Evolutionary conservation across 352 stramenopile species (phyloP).

Genomic region (Phytophthora pseudosyringae): DNA sequence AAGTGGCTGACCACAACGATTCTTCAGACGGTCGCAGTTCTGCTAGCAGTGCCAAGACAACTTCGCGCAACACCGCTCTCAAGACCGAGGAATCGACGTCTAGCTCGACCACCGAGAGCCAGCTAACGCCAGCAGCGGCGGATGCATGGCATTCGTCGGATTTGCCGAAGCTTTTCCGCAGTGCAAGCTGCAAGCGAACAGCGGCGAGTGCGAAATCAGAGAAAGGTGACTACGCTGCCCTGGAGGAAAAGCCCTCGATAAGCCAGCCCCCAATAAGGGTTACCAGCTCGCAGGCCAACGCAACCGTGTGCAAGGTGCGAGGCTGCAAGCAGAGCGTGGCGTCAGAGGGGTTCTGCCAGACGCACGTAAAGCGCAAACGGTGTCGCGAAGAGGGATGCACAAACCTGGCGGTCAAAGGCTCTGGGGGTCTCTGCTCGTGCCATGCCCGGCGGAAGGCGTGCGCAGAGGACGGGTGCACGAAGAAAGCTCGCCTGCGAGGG

Average conservation of each 20-base stretch:
- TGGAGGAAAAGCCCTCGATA: background rate
- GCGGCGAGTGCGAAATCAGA: slow-evolving; percentile 1
- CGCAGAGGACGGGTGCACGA: slow-evolving; percentile 1
- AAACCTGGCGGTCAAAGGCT: slow-evolving; percentile 1
- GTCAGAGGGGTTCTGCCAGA: slow-evolving; percentile 12
- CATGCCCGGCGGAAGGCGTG: slow-evolving; percentile 5
- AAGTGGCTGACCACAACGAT: background rate
- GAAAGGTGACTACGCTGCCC: background rate
- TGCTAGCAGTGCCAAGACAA: background rate
- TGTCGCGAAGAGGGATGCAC: slow-evolving; percentile 6
- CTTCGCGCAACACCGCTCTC: background rate
- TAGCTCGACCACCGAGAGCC: background rate
- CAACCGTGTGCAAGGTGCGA: slow-evolving; percentile 10
- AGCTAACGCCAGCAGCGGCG: background rate
- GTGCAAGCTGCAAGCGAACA: slow-evolving; percentile 11
- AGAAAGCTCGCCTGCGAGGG: slow-evolving; percentile 1
- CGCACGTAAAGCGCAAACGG: slow-evolving; percentile 6
- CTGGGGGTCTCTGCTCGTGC: background rate
- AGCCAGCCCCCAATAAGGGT: background rate
- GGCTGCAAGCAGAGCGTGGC: background rate
- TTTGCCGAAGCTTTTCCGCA: slow-evolving; percentile 24
- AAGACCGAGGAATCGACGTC: background rate
- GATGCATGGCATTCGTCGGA: slow-evolving; percentile 24
- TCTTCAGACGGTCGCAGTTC: background rate
- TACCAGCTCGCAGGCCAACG: background rate